Evolutionary conservation across 2,329 filamentous ascomycete species (phyloP).

Genomic region (Aspergillus carbonarius): DNA sequence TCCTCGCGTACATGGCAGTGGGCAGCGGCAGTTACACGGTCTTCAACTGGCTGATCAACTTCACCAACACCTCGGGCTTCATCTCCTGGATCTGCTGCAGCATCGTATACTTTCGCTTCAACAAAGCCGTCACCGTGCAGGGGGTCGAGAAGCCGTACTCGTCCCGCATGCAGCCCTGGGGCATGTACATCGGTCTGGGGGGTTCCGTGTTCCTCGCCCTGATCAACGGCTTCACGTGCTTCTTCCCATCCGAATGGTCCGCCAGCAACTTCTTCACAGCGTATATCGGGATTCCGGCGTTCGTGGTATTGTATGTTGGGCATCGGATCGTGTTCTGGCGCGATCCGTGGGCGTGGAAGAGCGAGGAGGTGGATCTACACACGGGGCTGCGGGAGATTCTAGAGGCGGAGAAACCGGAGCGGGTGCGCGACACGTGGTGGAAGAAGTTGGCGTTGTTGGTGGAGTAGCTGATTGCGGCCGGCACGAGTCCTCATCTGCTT

Average conservation of each 20-base stretch:
- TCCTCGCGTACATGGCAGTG: constrained; percentile 68
- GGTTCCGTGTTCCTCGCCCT: constrained; percentile 60
- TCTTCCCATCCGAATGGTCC: constrained; percentile 66
- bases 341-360: constrained; percentile 54
- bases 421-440: constrained; percentile 33
- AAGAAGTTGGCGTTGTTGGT: constrained; percentile 31
- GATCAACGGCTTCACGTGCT: constrained; percentile 74
- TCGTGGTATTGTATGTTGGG: constrained; percentile 55
- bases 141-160: constrained; percentile 54
- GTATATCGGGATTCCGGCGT: constrained; percentile 66
- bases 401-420: constrained; percentile 42
- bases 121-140: constrained; percentile 49
- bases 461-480: constrained; percentile 18
- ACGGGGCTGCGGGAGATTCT: constrained; percentile 55
- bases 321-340: constrained; percentile 50
- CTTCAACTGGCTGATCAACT: constrained; percentile 72
- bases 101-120: constrained; percentile 60
- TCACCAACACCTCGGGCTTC: constrained; percentile 67
- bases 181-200: constrained; percentile 60
- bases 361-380: constrained; percentile 53
- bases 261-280: constrained; percentile 63
- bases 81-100: constrained; percentile 69
- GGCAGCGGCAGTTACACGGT: constrained; percentile 58
- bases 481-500: too few relatives aligned
- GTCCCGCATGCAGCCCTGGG: constrained; percentile 62